Conservation (phyloP, 2,329 filamentous ascomycete species). For the Cryphonectria parasitica region DNA sequence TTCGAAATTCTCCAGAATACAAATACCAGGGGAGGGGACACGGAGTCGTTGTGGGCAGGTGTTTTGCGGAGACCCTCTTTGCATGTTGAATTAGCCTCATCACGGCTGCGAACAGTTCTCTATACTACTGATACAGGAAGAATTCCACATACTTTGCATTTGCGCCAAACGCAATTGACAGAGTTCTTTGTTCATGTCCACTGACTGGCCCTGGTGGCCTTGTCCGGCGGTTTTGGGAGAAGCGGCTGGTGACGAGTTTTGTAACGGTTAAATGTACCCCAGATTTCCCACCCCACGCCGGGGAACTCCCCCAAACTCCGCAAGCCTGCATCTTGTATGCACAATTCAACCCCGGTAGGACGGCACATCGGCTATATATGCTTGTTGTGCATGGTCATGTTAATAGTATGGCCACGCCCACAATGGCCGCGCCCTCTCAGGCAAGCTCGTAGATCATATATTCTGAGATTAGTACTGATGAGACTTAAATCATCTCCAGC, state of each 20-base stretch:
- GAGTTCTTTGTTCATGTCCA: neutral
- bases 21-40: neutral
- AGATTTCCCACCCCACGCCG: neutral
- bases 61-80: neutral
- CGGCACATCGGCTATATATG: neutral
- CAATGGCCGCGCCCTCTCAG: neutral
- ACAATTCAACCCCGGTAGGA: neutral
- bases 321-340: neutral
- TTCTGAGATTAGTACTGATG: neutral
- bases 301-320: neutral
- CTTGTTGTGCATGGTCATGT: neutral
- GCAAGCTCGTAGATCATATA: neutral
- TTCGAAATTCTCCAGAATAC: neutral
- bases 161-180: neutral
- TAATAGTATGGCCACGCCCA: neutral
- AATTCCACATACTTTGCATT: neutral
- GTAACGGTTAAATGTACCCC: neutral
- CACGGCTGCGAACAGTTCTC: slow-evolving; percentile 3
- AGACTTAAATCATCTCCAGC: neutral
- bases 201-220: neutral
- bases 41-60: slow-evolving; percentile 2
- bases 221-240: neutral
- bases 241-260: neutral
- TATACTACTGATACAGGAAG: slow-evolving; percentile 8
- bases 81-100: neutral